phyloP scores from a whole-genome alignment of 352 stramenopile species.

The Plasmopara viticola region DNA sequence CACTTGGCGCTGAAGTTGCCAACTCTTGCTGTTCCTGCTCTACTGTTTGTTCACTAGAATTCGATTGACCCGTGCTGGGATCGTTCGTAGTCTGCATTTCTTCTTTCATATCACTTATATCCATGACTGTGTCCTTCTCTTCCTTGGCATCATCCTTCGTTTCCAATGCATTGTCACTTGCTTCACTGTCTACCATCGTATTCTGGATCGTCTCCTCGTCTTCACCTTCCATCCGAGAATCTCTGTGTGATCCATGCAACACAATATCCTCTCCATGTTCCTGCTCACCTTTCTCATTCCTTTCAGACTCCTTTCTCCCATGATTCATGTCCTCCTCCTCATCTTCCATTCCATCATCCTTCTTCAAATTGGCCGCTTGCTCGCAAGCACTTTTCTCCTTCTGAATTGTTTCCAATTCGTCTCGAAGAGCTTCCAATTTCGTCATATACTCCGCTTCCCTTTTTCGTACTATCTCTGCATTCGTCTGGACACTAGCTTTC shows the following conservation, averaged over 20 bases:
- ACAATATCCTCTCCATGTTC: background rate
- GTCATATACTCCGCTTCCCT: slow-evolving; percentile 39
- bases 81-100: slow-evolving; percentile 3
- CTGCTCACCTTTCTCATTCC: slow-evolving; percentile 1
- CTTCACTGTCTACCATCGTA: slow-evolving; percentile 1
- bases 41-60: background rate
- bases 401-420: slow-evolving; percentile 36
- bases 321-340: slow-evolving; percentile 14
- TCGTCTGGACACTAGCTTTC: slow-evolving; percentile 28
- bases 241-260: background rate
- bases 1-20: slow-evolving; percentile 6
- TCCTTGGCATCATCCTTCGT: slow-evolving; percentile 4
- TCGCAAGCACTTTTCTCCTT: slow-evolving; percentile 5
- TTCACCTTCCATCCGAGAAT: slow-evolving; percentile 13
- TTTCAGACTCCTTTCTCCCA: slow-evolving; percentile 2
- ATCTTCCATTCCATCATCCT: slow-evolving; percentile 17
- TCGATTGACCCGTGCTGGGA: slow-evolving; percentile 1
- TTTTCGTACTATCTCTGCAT: slow-evolving; percentile 43
- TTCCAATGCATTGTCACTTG: background rate
- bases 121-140: slow-evolving; percentile 3
- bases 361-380: slow-evolving; percentile 13
- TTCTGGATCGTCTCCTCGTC: slow-evolving; percentile 12
- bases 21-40: slow-evolving; percentile 11
- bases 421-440: slow-evolving; percentile 46
- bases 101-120: slow-evolving; percentile 2